These are phyloP conservation scores for Nyssa sinensis DNA, from an alignment of 148 eudicot genomes.

Conservation along the genomic window DNA sequence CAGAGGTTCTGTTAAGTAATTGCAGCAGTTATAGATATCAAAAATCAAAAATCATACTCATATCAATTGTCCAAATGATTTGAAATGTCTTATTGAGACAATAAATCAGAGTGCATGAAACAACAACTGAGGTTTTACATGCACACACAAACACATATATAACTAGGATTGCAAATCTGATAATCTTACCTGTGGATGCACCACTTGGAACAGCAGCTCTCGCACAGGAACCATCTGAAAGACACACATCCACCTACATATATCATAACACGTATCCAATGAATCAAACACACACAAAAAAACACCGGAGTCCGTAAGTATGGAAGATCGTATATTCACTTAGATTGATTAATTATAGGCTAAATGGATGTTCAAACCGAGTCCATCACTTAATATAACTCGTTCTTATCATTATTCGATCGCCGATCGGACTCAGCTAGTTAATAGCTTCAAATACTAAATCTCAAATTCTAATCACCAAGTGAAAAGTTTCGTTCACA, in stretches of 20 bases:
- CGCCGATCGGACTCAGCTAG: not conserved
- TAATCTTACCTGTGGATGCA: constrained; percentile 87
- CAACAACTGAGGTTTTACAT: not conserved
- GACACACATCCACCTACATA: constrained; percentile 66
- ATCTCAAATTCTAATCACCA: not conserved
- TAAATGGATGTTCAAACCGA: not conserved
- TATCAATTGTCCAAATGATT: no score
- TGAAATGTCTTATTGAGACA: not conserved
- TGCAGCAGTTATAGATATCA: no score
- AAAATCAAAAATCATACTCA: no score
- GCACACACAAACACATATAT: not conserved
- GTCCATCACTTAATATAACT: not conserved
- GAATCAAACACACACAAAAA: not conserved
- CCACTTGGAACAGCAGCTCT: constrained; percentile 99
- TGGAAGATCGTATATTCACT: no score
- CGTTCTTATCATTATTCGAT: not conserved
- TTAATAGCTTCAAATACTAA: not conserved
- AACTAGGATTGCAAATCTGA: not conserved
- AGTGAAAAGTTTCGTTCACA: not conserved
- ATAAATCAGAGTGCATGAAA: not conserved
- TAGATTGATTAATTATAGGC: not conserved
- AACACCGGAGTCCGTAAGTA: no score
- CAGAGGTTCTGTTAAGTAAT: no score
- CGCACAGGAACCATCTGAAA: constrained; percentile 56
- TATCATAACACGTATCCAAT: constrained; percentile 6